Evolutionary conservation across 352 stramenopile genomes (phyloP).

Genomic region (Pythium vanterpoolii): DNA sequence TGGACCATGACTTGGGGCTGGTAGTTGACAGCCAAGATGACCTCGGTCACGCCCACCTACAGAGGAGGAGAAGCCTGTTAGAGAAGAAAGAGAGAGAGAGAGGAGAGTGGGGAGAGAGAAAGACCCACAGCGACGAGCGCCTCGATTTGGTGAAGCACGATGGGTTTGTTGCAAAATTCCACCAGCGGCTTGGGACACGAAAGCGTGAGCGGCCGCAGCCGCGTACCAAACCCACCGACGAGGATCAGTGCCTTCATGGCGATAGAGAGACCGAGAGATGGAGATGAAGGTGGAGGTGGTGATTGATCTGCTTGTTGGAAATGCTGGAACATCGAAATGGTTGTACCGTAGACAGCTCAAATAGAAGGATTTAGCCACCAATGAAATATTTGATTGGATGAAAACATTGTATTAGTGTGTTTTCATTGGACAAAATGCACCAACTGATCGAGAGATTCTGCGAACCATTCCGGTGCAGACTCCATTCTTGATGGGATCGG

Average conservation of each 20-base stretch:
- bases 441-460: too few relatives aligned
- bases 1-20: slow-evolving; percentile 87
- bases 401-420: neutral
- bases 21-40: slow-evolving; percentile 90
- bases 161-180: slow-evolving; percentile 91
- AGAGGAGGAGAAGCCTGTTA: neutral
- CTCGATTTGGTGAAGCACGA: slow-evolving; percentile 89
- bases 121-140: slow-evolving; percentile 73
- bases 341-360: neutral
- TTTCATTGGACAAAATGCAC: neutral
- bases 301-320: neutral
- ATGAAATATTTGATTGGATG: neutral
- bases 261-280: too few relatives aligned
- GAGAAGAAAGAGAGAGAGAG: neutral
- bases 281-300: too few relatives aligned
- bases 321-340: neutral
- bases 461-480: too few relatives aligned
- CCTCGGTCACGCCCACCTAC: slow-evolving; percentile 85
- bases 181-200: slow-evolving; percentile 89
- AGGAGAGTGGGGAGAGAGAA: neutral
- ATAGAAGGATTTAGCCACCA: slow-evolving; percentile 14
- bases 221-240: slow-evolving; percentile 88
- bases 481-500: too few relatives aligned
- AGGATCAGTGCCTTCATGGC: slow-evolving; percentile 90
- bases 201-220: slow-evolving; percentile 86